phyloP scores from a whole-genome alignment of 2,329 filamentous ascomycete species.

The Aspergillus ruber region DNA sequence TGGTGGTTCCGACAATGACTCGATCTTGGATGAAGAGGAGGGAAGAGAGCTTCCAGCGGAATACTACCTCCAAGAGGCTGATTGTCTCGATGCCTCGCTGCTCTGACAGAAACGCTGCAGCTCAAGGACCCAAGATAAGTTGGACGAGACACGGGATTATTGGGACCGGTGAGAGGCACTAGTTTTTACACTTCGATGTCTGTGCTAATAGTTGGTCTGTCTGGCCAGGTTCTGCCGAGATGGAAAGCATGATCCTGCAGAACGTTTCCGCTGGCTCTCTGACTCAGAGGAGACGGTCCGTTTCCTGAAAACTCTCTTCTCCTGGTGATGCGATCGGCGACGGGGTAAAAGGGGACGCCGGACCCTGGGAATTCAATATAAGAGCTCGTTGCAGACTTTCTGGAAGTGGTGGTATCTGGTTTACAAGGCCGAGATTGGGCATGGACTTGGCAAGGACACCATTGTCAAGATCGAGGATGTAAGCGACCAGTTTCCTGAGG shows the following conservation, averaged over 20 bases:
- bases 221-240: slow-evolving; percentile 17
- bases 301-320: slow-evolving; percentile 21
- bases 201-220: slow-evolving; percentile 6
- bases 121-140: slow-evolving; percentile 15
- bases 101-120: slow-evolving; percentile 24
- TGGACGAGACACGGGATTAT: slow-evolving; percentile 19
- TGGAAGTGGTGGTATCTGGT: slow-evolving; percentile 22
- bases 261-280: slow-evolving; percentile 15
- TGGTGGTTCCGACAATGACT: slow-evolving; percentile 10
- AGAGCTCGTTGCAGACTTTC: slow-evolving; percentile 15
- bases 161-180: slow-evolving; percentile 16
- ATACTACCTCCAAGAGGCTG: slow-evolving; percentile 18
- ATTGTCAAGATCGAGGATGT: slow-evolving; percentile 15
- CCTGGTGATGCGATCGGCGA: slow-evolving; percentile 12
- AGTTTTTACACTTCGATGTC: background rate
- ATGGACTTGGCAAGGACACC: slow-evolving; percentile 13
- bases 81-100: slow-evolving; percentile 19
- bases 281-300: slow-evolving; percentile 21
- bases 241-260: slow-evolving; percentile 10
- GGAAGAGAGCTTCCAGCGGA: slow-evolving; percentile 10
- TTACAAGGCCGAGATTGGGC: slow-evolving; percentile 12
- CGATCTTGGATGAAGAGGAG: slow-evolving; percentile 8
- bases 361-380: slow-evolving; percentile 10
- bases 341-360: slow-evolving; percentile 10
- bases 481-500: slow-evolving; percentile 5